A percentile compares a stretch with the other conserved stretches of the same genome.
These are phyloP conservation scores for Plectranthus barbatus DNA, from an alignment of 257 asterid species.

Conservation along the genomic window DNA sequence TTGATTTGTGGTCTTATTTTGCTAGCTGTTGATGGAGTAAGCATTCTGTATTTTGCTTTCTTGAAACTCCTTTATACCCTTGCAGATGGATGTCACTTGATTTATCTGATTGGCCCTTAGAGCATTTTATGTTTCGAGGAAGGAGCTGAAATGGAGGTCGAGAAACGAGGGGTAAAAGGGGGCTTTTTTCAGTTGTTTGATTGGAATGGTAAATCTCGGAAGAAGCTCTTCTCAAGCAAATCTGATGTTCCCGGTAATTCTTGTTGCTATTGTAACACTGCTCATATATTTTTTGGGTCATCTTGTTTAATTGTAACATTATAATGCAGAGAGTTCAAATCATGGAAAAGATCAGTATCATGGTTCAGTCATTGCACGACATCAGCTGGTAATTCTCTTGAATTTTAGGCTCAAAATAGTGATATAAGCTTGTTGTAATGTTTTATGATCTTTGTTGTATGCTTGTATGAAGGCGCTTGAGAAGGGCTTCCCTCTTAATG, in stretches of 20 bases:
- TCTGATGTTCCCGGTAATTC: constrained; percentile 63
- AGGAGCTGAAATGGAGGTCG: constrained; percentile 62
- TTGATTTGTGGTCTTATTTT: background rate
- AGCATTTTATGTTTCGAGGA: constrained; percentile 8
- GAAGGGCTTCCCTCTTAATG: constrained; percentile 32
- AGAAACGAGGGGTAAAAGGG: constrained; percentile 69
- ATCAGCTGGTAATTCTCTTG: constrained; percentile 50
- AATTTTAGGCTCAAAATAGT: background rate
- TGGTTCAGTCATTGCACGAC: constrained; percentile 34
- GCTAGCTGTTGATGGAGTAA: background rate
- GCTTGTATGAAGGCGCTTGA: constrained; percentile 44
- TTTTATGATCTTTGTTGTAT: constrained; percentile 7
- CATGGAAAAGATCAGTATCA: constrained; percentile 49
- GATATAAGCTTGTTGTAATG: constrained; percentile 7
- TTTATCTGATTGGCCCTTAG: constrained; percentile 12
- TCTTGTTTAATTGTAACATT: constrained; percentile 7
- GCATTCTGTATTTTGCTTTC: background rate
- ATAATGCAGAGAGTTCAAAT: constrained; percentile 48
- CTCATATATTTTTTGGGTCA: background rate
- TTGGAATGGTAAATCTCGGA: constrained; percentile 86
- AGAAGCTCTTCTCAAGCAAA: constrained; percentile 82
- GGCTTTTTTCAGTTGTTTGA: constrained; percentile 92
- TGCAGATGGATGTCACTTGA: constrained; percentile 35
- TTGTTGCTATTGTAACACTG: background rate
- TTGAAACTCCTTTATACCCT: constrained; percentile 8